These are phyloP conservation scores for Scutellospora calospora DNA, from an alignment of 371 early-diverging fungal species.

Conservation along the genomic window DNA sequence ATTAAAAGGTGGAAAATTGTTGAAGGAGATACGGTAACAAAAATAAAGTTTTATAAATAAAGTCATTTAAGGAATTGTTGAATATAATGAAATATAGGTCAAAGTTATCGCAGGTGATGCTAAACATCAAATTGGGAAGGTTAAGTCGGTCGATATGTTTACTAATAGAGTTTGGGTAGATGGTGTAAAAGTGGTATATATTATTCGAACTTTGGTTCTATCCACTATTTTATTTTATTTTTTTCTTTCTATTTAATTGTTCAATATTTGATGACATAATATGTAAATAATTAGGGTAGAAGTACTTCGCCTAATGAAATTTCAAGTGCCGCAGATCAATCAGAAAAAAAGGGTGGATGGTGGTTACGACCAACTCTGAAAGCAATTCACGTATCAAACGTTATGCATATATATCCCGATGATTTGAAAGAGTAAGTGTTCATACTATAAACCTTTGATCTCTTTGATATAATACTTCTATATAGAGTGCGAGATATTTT, in stretches of 20 bases:
- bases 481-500: neutral
- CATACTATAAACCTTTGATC: neutral
- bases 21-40: slow-evolving; percentile 29
- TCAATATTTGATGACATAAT: too few species aligned
- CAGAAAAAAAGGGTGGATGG: slow-evolving; percentile 35
- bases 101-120: slow-evolving; percentile 36
- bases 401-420: slow-evolving; percentile 38
- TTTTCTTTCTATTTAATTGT: neutral
- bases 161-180: slow-evolving; percentile 32
- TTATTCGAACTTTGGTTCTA: neutral
- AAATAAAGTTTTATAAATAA: neutral
- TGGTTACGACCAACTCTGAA: slow-evolving; percentile 21
- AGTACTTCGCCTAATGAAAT: neutral
- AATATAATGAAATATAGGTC: slow-evolving; percentile 9
- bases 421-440: slow-evolving; percentile 18
- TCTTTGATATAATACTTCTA: neutral
- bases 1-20: slow-evolving; percentile 35
- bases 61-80: neutral
- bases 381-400: slow-evolving; percentile 42
- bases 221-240: neutral
- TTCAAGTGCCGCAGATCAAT: neutral
- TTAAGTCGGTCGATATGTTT: slow-evolving; percentile 19
- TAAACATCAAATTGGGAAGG: slow-evolving; percentile 36
- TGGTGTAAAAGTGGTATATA: slow-evolving; percentile 24
- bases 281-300: slow-evolving; percentile 12